Evolutionary conservation across 306 rosid genomes (phyloP).

Genomic region (Oxytropis ochrocephala): DNA sequence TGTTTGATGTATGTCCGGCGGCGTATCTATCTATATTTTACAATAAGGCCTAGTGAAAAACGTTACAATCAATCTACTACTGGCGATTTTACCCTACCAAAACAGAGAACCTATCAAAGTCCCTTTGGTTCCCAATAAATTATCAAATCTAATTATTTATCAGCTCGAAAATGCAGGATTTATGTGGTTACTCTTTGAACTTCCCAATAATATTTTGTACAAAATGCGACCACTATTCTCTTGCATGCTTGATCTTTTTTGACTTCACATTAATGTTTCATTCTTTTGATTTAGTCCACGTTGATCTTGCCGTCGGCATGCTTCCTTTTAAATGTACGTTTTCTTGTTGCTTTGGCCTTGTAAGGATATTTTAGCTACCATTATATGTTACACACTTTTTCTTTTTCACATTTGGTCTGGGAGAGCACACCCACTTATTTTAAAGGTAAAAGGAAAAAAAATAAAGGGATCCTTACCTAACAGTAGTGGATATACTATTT

Average conservation of each 20-base stretch:
- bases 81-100: too few relatives aligned
- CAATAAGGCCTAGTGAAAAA: too few relatives aligned
- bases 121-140: not conserved
- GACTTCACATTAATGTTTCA: constrained; percentile 19
- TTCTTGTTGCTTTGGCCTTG: constrained; percentile 13
- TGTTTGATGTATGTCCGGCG: too few relatives aligned
- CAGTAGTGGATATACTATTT: constrained; percentile 24
- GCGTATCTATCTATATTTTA: too few relatives aligned
- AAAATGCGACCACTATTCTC: not conserved
- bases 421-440: constrained; percentile 26
- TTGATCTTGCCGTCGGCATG: constrained; percentile 26
- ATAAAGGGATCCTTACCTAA: not conserved
- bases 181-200: too few relatives aligned
- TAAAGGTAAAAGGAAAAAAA: constrained; percentile 18
- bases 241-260: constrained; percentile 21
- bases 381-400: not conserved
- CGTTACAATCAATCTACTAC: too few relatives aligned
- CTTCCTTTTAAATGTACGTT: constrained; percentile 7
- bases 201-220: not conserved
- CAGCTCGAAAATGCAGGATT: not conserved
- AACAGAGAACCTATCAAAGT: not conserved
- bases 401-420: constrained; percentile 25
- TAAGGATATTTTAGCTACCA: constrained; percentile 17
- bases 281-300: constrained; percentile 21
- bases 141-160: not conserved